Evolutionary conservation across 75 land plant genomes (phyloP).

Genomic region (Adiantum capillusveneris): DNA sequence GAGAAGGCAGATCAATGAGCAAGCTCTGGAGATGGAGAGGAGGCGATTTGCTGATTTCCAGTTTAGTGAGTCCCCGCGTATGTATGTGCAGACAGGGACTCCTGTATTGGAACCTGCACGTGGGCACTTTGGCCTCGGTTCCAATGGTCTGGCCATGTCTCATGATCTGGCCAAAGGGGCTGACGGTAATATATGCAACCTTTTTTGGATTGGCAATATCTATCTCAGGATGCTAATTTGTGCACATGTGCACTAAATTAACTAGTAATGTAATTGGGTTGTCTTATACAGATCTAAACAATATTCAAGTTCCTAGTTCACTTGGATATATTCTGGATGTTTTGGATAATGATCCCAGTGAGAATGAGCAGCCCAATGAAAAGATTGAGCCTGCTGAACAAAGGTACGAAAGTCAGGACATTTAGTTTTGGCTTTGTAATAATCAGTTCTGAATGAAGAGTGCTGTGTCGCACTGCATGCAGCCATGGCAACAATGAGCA

Average conservation of each 20-base stretch:
- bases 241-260: too few species aligned
- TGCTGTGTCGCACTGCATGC: too few species aligned
- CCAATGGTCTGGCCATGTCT: neutral
- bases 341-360: conserved; percentile 26
- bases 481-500: conserved; percentile 21
- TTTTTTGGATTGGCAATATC: too few species aligned
- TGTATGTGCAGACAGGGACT: neutral
- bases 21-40: conserved; percentile 66
- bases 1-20: conserved; percentile 46
- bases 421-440: too few species aligned
- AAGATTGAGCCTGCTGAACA: neutral
- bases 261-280: too few species aligned
- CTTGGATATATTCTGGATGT: conserved; percentile 46
- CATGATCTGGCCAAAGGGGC: neutral
- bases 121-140: neutral
- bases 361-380: conserved; percentile 11
- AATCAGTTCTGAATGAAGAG: too few species aligned
- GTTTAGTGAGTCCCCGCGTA: conserved; percentile 30
- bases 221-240: too few species aligned
- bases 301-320: conserved; percentile 25
- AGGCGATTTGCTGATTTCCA: conserved; percentile 63
- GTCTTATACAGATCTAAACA: conserved; percentile 28
- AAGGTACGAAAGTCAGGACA: neutral
- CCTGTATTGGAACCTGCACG: neutral
- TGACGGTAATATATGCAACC: too few species aligned